These are phyloP conservation scores for Pseudevernia furfuracea DNA, from an alignment of 495 filamentous ascomycete species.

Conservation along the genomic window DNA sequence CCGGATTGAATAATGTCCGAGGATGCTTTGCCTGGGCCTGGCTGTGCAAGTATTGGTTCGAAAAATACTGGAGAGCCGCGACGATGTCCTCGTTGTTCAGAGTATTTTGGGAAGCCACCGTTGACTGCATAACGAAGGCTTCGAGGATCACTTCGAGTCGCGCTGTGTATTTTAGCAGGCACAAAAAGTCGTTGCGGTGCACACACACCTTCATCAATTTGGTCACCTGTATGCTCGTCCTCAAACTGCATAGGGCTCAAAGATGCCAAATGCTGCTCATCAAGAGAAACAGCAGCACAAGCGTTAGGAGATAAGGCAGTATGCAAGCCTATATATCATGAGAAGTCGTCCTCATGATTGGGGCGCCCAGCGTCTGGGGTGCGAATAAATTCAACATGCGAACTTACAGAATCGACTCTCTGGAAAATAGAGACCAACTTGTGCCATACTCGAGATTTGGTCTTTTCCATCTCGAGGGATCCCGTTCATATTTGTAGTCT, in stretches of 20 bases:
- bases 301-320: slow-evolving; percentile 68
- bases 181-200: neutral
- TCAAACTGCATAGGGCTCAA: slow-evolving; percentile 56
- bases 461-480: slow-evolving; percentile 53
- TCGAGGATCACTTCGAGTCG: slow-evolving; percentile 32
- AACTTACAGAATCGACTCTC: slow-evolving; percentile 42
- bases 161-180: slow-evolving; percentile 16
- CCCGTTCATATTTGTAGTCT: slow-evolving; percentile 59
- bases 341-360: neutral
- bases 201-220: slow-evolving; percentile 38
- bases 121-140: slow-evolving; percentile 53
- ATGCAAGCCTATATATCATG: slow-evolving; percentile 44
- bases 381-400: slow-evolving; percentile 19
- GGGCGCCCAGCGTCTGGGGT: slow-evolving; percentile 23
- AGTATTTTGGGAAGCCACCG: slow-evolving; percentile 47
- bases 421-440: slow-evolving; percentile 65
- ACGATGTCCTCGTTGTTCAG: slow-evolving; percentile 68
- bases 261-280: slow-evolving; percentile 56
- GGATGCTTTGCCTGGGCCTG: slow-evolving; percentile 25
- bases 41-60: slow-evolving; percentile 41
- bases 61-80: slow-evolving; percentile 50
- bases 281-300: slow-evolving; percentile 56
- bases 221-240: slow-evolving; percentile 34
- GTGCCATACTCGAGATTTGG: slow-evolving; percentile 57
- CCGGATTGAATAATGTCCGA: slow-evolving; percentile 6